phyloP scores from a whole-genome alignment of 108 stramenopile genomes.

The Nitzschia inconspicua region DNA sequence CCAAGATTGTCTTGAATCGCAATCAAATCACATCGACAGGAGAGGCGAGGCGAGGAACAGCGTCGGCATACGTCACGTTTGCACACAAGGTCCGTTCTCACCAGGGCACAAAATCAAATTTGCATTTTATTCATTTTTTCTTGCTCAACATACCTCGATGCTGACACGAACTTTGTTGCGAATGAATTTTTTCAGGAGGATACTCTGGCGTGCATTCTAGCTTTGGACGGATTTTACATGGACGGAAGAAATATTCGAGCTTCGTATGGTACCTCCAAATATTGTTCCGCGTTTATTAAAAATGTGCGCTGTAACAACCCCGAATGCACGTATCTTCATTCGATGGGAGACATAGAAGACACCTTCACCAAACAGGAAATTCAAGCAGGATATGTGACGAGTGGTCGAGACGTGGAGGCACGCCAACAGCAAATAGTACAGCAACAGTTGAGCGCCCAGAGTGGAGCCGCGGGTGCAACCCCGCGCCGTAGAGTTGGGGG shows the following conservation, averaged over 20 bases:
- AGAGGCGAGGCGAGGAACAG: slow-evolving; percentile 66
- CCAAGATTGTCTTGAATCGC: slow-evolving; percentile 93
- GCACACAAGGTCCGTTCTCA: slow-evolving; percentile 78
- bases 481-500: slow-evolving; percentile 65
- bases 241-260: slow-evolving; percentile 91
- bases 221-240: slow-evolving; percentile 86
- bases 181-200: slow-evolving; percentile 60
- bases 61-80: slow-evolving; percentile 96
- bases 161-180: slow-evolving; percentile 3
- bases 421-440: slow-evolving; percentile 84
- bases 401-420: slow-evolving; percentile 80
- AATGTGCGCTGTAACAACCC: slow-evolving; percentile 96
- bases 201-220: slow-evolving; percentile 83
- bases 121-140: neutral
- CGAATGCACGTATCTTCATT: slow-evolving; percentile 97
- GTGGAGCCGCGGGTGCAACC: slow-evolving; percentile 41
- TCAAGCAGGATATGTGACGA: slow-evolving; percentile 90
- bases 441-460: slow-evolving; percentile 54
- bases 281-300: slow-evolving; percentile 97
- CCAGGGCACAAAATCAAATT: neutral
- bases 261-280: slow-evolving; percentile 98
- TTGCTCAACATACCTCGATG: neutral
- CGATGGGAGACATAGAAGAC: slow-evolving; percentile 94
- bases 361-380: slow-evolving; percentile 93
- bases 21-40: slow-evolving; percentile 60